These are phyloP conservation scores for Sclerotinia subarctica DNA, from an alignment of 2,329 filamentous ascomycete genomes.

Conservation along the genomic window DNA sequence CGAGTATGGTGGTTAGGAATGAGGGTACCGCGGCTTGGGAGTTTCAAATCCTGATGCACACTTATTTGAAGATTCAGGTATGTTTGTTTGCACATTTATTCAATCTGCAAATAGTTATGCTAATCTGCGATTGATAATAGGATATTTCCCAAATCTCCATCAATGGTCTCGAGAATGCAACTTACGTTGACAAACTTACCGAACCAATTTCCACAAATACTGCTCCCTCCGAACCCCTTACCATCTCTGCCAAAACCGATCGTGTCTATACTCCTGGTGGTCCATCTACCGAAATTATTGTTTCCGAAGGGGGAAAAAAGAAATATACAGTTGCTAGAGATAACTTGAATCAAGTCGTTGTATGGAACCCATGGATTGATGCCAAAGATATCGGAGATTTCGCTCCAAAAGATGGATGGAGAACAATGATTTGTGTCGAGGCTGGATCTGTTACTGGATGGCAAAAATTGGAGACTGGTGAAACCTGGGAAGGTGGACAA, in stretches of 20 bases:
- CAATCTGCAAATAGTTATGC: neutral
- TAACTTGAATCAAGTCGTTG: constrained; percentile 81
- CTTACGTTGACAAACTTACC: constrained; percentile 83
- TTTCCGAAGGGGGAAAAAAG: constrained; percentile 61
- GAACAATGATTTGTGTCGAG: constrained; percentile 93
- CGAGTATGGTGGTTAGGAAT: constrained; percentile 83
- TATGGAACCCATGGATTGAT: constrained; percentile 96
- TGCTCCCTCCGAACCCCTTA: constrained; percentile 56
- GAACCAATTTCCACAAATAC: constrained; percentile 56
- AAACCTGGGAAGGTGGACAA: constrained; percentile 58
- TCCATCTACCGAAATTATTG: constrained; percentile 54
- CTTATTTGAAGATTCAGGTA: constrained; percentile 80
- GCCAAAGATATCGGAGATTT: constrained; percentile 86
- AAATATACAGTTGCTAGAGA: constrained; percentile 75
- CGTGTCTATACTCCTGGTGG: constrained; percentile 78
- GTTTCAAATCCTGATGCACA: constrained; percentile 88
- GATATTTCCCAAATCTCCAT: constrained; percentile 74
- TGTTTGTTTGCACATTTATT: constrained; percentile 34
- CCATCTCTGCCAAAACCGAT: constrained; percentile 77
- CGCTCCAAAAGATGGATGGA: constrained; percentile 81
- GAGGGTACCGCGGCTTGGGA: constrained; percentile 79
- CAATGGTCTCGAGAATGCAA: constrained; percentile 70
- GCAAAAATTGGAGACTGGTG: constrained; percentile 79
- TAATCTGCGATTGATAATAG: constrained; percentile 44
- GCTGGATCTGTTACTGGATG: constrained; percentile 79